Percentiles rank a stretch among this genome's conserved stretches.
phyloP scores from a whole-genome alignment of 1,284 basidiomycete species.

The Melanopsichium pennsylvanicum region DNA sequence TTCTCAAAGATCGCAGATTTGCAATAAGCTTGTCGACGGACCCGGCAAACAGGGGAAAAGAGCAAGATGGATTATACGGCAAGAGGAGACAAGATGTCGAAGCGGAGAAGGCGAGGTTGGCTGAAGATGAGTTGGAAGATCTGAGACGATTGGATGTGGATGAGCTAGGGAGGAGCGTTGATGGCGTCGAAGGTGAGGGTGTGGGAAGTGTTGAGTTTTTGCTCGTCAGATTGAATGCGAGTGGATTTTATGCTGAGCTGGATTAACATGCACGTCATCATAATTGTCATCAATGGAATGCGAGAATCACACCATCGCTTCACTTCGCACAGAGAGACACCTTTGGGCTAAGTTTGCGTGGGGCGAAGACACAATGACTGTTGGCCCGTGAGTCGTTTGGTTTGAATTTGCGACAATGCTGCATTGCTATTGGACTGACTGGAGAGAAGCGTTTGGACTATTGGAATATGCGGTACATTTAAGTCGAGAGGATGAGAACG shows the following conservation, averaged over 20 bases:
- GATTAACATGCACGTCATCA: too few relatives aligned
- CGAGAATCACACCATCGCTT: not conserved
- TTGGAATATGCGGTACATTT: too few relatives aligned
- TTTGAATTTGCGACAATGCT: too few relatives aligned
- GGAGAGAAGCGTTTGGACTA: too few relatives aligned
- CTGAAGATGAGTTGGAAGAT: conserved; percentile 29
- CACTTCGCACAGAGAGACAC: too few relatives aligned
- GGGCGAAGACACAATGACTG: too few relatives aligned
- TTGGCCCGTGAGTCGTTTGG: too few relatives aligned
- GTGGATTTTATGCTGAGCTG: conserved; percentile 33
- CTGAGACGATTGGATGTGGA: conserved; percentile 26
- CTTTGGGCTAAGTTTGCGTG: too few relatives aligned
- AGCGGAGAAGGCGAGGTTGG: conserved; percentile 22
- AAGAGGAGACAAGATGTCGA: conserved; percentile 33
- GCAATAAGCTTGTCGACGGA: too few relatives aligned
- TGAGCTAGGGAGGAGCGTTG: conserved; percentile 3
- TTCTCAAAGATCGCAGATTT: conserved; percentile 37
- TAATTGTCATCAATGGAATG: not conserved
- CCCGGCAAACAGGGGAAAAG: not conserved
- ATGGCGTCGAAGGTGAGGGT: conserved; percentile 3
- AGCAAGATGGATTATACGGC: not conserved
- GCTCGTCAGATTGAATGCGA: conserved; percentile 23
- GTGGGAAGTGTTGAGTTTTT: conserved; percentile 23
- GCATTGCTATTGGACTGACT: too few relatives aligned
- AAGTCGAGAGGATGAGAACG: too few relatives aligned